Conservation (phyloP, 768 basidiomycete species). For the Lactarius indigo region DNA sequence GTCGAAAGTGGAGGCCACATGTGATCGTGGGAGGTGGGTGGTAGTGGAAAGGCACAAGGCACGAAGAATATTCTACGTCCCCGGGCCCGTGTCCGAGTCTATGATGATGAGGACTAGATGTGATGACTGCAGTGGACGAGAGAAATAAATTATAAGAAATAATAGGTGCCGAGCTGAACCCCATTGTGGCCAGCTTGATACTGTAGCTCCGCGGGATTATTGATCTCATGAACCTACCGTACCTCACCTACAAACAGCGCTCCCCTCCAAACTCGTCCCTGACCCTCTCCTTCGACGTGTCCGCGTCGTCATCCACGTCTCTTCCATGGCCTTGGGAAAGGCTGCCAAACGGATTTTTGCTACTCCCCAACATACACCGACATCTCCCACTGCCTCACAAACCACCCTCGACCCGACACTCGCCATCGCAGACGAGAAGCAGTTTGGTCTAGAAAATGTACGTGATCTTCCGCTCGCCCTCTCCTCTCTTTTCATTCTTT, state of each 20-base stretch:
- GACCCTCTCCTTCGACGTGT: not conserved
- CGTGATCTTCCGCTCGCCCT: slow-evolving; percentile 34
- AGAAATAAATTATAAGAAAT: not conserved
- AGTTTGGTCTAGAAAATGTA: slow-evolving; percentile 97
- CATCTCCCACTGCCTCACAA: slow-evolving; percentile 4
- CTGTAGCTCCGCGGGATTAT: slow-evolving; percentile 15
- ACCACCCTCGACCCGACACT: slow-evolving; percentile 26
- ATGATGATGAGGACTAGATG: not conserved
- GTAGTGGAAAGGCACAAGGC: not conserved
- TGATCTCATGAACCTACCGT: not conserved
- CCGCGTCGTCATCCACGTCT: not conserved
- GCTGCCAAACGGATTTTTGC: slow-evolving; percentile 24
- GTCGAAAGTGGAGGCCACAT: not conserved
- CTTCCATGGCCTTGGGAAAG: slow-evolving; percentile 17
- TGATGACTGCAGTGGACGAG: not conserved
- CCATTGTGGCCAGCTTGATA: not conserved
- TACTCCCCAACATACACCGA: slow-evolving; percentile 15
- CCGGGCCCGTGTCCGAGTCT: no score
- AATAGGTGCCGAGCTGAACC: not conserved
- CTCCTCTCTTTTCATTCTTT: slow-evolving; percentile 11
- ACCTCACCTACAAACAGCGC: not conserved
- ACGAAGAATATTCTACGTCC: not conserved
- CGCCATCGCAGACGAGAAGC: slow-evolving; percentile 71
- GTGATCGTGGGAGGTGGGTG: not conserved
- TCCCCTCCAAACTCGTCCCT: slow-evolving; percentile 1